phyloP scores from a whole-genome alignment of 2,329 filamentous ascomycete species.

The Periconia macrospinosa region DNA sequence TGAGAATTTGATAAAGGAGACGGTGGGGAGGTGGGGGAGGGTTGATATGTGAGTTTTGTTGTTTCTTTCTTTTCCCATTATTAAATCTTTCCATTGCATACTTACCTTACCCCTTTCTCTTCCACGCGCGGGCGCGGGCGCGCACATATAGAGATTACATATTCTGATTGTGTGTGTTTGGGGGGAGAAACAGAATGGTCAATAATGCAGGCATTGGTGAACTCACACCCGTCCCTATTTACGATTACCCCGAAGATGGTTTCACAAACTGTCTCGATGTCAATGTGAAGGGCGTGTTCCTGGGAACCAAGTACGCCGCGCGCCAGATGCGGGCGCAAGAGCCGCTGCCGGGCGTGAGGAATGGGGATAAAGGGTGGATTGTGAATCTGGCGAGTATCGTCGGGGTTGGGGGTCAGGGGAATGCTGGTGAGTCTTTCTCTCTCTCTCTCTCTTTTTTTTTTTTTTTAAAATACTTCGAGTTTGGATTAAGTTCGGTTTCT shows the following conservation, averaged over 20 bases:
- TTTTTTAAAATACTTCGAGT: too few relatives aligned
- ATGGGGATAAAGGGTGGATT: conserved; percentile 52
- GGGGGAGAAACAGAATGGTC: conserved; percentile 34
- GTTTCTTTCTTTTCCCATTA: neutral
- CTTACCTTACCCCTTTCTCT: too few relatives aligned
- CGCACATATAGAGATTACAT: too few relatives aligned
- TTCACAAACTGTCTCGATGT: conserved; percentile 49
- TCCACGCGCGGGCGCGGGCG: too few relatives aligned
- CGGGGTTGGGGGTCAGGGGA: conserved; percentile 45
- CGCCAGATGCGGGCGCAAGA: conserved; percentile 56
- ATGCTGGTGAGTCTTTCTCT: too few relatives aligned
- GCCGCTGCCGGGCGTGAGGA: conserved; percentile 17
- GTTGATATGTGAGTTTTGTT: conserved; percentile 47
- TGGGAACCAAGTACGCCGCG: conserved; percentile 51
- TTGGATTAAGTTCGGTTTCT: too few relatives aligned
- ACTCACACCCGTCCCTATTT: conserved; percentile 42
- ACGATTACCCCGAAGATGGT: conserved; percentile 49
- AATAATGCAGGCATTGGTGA: conserved; percentile 52
- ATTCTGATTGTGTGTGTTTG: too few relatives aligned
- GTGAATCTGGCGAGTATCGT: conserved; percentile 58
- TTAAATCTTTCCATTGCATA: neutral
- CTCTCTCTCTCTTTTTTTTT: too few relatives aligned
- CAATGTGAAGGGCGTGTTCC: conserved; percentile 45
- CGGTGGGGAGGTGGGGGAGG: conserved; percentile 51
- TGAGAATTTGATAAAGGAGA: conserved; percentile 43